Conservation (phyloP, 768 basidiomycete genomes). For the Neoboletus subvelutipes region DNA sequence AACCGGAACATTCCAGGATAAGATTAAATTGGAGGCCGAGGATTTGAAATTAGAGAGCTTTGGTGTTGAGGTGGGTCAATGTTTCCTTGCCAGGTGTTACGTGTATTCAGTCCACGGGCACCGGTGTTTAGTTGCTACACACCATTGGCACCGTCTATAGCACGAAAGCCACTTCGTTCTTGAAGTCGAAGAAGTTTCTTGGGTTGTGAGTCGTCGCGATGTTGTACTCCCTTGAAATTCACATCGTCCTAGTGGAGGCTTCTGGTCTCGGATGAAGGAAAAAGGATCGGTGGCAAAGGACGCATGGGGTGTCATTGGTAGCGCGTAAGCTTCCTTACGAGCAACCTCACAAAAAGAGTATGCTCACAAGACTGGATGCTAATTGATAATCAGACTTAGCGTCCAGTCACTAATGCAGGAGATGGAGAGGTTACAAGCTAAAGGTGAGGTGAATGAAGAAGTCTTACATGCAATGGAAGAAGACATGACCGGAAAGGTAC, state of each 20-base stretch:
- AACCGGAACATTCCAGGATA: slow-evolving; percentile 72
- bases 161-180: slow-evolving; percentile 86
- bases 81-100: neutral
- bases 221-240: slow-evolving; percentile 1
- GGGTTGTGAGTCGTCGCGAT: slow-evolving; percentile 65
- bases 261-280: slow-evolving; percentile 93
- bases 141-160: slow-evolving; percentile 91
- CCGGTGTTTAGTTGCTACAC: slow-evolving; percentile 63
- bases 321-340: slow-evolving; percentile 62
- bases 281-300: slow-evolving; percentile 93
- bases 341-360: slow-evolving; percentile 46
- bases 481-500: slow-evolving; percentile 89
- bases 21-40: slow-evolving; percentile 81
- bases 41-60: slow-evolving; percentile 97
- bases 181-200: slow-evolving; percentile 89
- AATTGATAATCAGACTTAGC: slow-evolving; percentile 35
- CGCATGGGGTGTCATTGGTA: slow-evolving; percentile 94
- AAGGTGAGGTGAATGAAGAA: slow-evolving; percentile 87
- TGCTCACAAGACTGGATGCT: slow-evolving; percentile 44
- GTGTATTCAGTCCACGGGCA: slow-evolving; percentile 1
- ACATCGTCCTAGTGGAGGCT: slow-evolving; percentile 61
- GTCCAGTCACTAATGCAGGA: slow-evolving; percentile 49
- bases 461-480: slow-evolving; percentile 83
- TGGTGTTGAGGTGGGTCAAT: slow-evolving; percentile 77
- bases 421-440: slow-evolving; percentile 86